Percentiles rank a stretch among this genome's conserved stretches.
These are phyloP conservation scores for Sporothrix variecibatus DNA, from an alignment of 2,329 filamentous ascomycete genomes.

Conservation along the genomic window DNA sequence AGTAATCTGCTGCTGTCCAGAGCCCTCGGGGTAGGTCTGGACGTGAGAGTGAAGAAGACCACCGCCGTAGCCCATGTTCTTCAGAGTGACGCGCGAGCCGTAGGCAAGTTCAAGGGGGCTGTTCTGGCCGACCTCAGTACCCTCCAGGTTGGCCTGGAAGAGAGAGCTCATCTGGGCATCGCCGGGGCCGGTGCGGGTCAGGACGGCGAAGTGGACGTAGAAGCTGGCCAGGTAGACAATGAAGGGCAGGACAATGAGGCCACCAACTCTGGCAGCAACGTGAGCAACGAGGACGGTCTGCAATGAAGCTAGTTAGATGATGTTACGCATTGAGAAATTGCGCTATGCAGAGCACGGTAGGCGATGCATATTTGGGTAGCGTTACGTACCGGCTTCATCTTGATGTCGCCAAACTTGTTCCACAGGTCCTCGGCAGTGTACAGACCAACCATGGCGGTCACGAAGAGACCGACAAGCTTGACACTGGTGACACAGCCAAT, in stretches of 20 bases:
- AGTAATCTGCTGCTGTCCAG: conserved; percentile 91
- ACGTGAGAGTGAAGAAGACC: conserved; percentile 95
- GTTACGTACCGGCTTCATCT: conserved; percentile 75
- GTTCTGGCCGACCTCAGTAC: conserved; percentile 90
- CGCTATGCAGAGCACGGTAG: no score
- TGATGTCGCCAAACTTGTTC: conserved; percentile 94
- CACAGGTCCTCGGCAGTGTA: conserved; percentile 97
- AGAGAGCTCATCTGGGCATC: conserved; percentile 99
- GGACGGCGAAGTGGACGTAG: conserved; percentile 88
- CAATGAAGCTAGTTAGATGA: conserved; percentile 29
- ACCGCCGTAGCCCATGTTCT: conserved; percentile 99
- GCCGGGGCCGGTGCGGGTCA: conserved; percentile 90
- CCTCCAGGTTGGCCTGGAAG: conserved; percentile 94
- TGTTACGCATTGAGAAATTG: neutral
- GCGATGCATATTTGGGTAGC: neutral
- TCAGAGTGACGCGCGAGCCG: conserved; percentile 87
- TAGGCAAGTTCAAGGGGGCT: conserved; percentile 89
- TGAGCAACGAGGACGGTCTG: conserved; percentile 60
- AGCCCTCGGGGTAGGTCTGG: conserved; percentile 94
- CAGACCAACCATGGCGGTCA: conserved; percentile 88
- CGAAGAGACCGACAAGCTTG: conserved; percentile 96
- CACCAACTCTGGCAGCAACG: conserved; percentile 75
- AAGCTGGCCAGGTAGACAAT: conserved; percentile 96
- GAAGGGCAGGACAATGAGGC: conserved; percentile 84
- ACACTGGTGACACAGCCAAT: conserved; percentile 98